Evolutionary conservation across 495 filamentous ascomycete genomes (phyloP).

Genomic region (Durotheca rogersii): DNA sequence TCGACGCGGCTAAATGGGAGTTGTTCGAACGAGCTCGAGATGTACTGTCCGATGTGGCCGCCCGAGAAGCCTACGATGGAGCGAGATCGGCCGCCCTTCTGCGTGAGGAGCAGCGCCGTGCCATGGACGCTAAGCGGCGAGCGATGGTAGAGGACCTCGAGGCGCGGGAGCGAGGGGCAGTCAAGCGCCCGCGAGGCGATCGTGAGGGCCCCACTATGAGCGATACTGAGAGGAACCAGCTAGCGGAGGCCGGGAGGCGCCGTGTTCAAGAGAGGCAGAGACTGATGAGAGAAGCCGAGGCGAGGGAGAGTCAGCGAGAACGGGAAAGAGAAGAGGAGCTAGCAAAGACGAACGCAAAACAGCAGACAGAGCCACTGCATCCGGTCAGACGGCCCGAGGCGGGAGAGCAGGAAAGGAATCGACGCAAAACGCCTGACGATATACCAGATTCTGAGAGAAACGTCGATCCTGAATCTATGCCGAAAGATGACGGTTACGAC

Average conservation of each 20-base stretch:
- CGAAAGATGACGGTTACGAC: slow-evolving; percentile 33
- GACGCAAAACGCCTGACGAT: slow-evolving; percentile 1
- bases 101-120: slow-evolving; percentile 36
- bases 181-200: slow-evolving; percentile 31
- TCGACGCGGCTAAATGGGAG: slow-evolving; percentile 49
- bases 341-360: slow-evolving; percentile 6
- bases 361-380: not conserved
- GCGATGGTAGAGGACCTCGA: slow-evolving; percentile 40
- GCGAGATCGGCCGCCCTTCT: slow-evolving; percentile 42
- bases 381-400: not conserved
- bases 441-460: slow-evolving; percentile 11
- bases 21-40: slow-evolving; percentile 49
- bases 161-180: slow-evolving; percentile 31
- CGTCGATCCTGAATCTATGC: slow-evolving; percentile 10
- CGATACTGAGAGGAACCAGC: slow-evolving; percentile 28
- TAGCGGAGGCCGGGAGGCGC: slow-evolving; percentile 44
- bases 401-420: not conserved
- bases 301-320: slow-evolving; percentile 36
- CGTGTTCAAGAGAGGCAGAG: slow-evolving; percentile 39
- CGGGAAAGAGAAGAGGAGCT: slow-evolving; percentile 12
- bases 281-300: slow-evolving; percentile 44
- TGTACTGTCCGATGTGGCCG: slow-evolving; percentile 41
- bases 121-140: slow-evolving; percentile 32
- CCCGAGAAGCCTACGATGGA: slow-evolving; percentile 45
- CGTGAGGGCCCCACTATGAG: slow-evolving; percentile 33